Evolutionary conservation across 371 early-diverging fungal species (phyloP).

Genomic region (Thermomucor indicae-seudaticae): DNA sequence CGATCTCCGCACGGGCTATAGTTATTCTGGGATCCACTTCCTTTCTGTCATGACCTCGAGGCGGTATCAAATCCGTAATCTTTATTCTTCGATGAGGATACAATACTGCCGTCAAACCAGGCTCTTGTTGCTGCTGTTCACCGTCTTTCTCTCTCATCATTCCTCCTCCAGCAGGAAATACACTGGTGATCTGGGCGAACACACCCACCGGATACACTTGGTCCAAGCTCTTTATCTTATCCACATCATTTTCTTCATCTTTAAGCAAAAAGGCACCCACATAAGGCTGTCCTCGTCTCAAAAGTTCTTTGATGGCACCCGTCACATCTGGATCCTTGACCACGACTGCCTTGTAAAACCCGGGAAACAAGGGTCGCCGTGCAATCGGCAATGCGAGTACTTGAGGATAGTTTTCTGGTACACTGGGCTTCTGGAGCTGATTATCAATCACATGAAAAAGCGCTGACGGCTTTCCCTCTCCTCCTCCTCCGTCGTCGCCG

Average conservation of each 20-base stretch:
- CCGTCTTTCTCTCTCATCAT: neutral
- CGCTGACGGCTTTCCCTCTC: constrained; percentile 13
- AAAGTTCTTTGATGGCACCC: constrained; percentile 82
- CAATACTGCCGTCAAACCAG: constrained; percentile 88
- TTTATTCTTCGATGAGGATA: constrained; percentile 92
- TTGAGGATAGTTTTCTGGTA: constrained; percentile 86
- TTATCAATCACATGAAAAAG: constrained; percentile 36
- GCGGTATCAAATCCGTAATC: constrained; percentile 55
- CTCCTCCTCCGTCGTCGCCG: constrained; percentile 7
- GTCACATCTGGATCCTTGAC: constrained; percentile 92
- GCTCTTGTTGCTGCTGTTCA: constrained; percentile 29
- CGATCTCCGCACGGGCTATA: too few species aligned
- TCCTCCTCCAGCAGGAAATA: constrained; percentile 81
- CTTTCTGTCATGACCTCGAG: neutral
- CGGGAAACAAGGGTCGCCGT: constrained; percentile 91
- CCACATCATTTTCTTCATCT: constrained; percentile 82
- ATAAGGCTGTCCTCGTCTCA: constrained; percentile 90
- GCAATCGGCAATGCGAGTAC: constrained; percentile 91
- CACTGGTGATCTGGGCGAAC: constrained; percentile 93
- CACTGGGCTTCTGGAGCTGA: constrained; percentile 64
- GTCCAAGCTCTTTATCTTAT: constrained; percentile 67
- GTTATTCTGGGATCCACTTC: too few species aligned
- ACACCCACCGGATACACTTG: constrained; percentile 89
- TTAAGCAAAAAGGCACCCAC: constrained; percentile 93
- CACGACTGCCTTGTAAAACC: constrained; percentile 94